phyloP scores from a whole-genome alignment of 176 grass and related monocot species.

The Rhynchospora tenuis region DNA sequence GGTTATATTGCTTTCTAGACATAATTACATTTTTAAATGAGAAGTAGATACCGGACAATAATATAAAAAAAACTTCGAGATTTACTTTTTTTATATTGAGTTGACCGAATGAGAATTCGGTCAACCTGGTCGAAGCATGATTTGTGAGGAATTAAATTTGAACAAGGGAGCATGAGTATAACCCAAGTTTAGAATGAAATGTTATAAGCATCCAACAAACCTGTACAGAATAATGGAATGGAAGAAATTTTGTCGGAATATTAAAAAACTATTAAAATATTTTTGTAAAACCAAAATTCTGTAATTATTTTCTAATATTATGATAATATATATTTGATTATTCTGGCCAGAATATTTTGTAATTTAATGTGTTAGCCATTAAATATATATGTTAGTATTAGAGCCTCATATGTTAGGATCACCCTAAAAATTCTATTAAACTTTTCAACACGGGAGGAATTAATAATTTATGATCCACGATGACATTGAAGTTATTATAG shows the following conservation, averaged over 20 bases:
- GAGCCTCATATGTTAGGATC: no score
- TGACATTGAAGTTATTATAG: background rate
- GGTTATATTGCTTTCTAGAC: no score
- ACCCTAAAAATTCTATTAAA: background rate
- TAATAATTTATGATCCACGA: background rate
- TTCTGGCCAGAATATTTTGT: background rate
- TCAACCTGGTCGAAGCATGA: background rate
- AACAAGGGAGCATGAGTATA: background rate
- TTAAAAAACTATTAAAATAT: background rate
- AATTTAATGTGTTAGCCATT: no score
- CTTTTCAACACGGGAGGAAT: background rate
- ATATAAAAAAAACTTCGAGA: no score
- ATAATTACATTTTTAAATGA: no score
- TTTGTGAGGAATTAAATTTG: background rate
- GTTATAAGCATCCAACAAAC: background rate
- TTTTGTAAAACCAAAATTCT: no score
- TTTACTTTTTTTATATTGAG: no score
- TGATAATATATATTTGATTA: background rate
- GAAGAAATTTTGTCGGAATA: background rate
- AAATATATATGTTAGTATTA: no score
- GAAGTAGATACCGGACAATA: no score
- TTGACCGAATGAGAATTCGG: background rate
- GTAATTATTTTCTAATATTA: background rate
- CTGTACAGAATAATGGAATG: background rate
- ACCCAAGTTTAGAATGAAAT: background rate